Percentiles rank a stretch among this genome's conserved stretches.
phyloP scores from a whole-genome alignment of 257 asterid genomes.

The Solanum pennellii region DNA sequence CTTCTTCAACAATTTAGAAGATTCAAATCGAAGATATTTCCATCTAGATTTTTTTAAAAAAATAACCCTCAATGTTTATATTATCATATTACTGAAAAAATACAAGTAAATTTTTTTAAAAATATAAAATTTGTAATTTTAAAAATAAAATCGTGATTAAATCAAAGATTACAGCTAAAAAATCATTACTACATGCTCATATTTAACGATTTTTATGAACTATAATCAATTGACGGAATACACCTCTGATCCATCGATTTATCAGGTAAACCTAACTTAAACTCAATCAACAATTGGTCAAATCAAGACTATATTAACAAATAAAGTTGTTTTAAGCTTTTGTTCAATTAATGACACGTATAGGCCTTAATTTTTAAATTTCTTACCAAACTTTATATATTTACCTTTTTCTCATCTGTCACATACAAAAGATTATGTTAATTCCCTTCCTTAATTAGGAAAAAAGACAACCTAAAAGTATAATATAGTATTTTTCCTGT shows the following conservation, averaged over 20 bases:
- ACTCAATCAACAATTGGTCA: not conserved
- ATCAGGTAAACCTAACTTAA: not conserved
- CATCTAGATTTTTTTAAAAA: not conserved
- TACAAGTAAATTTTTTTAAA: not conserved
- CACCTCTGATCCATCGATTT: too few relatives aligned
- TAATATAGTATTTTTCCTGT: not conserved
- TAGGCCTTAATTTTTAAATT: not conserved
- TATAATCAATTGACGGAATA: too few relatives aligned
- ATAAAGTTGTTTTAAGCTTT: not conserved
- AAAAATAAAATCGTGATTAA: not conserved
- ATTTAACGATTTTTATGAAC: fast-evolving
- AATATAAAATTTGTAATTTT: not conserved
- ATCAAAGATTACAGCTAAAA: too few relatives aligned
- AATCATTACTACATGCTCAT: fast-evolving
- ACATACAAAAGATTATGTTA: not conserved
- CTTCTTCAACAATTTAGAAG: not conserved
- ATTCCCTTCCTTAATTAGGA: conserved; percentile 9
- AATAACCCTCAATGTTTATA: not conserved
- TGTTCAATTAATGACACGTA: conserved; percentile 15
- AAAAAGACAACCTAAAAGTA: not conserved
- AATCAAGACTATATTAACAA: not conserved
- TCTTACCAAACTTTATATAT: conserved; percentile 1
- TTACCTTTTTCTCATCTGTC: not conserved
- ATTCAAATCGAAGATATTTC: not conserved
- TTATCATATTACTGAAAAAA: not conserved